Conservation (phyloP, 2,329 filamentous ascomycete genomes). For the Domatiomyces catenatus region DNA sequence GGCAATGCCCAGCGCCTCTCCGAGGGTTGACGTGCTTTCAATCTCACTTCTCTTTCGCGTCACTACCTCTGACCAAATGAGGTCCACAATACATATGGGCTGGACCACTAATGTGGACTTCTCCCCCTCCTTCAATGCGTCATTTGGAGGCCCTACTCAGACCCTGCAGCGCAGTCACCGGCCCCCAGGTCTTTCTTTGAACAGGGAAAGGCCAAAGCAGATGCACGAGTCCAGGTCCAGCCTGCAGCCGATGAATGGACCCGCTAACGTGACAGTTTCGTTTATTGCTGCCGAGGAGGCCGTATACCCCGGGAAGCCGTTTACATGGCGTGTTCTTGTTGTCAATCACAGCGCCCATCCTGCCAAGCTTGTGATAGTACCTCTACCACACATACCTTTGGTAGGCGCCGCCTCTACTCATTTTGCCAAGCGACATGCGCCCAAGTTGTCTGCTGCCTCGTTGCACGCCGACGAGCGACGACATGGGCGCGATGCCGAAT, state of each 20-base stretch:
- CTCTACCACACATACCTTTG: slow-evolving; percentile 26
- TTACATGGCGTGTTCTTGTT: slow-evolving; percentile 43
- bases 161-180: slow-evolving; percentile 31
- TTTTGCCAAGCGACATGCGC: slow-evolving; percentile 24
- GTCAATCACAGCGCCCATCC: slow-evolving; percentile 41
- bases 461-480: slow-evolving; percentile 13
- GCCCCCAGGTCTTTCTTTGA: slow-evolving; percentile 28
- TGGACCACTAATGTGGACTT: slow-evolving; percentile 37
- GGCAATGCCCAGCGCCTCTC: slow-evolving; percentile 1
- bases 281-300: slow-evolving; percentile 35
- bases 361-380: slow-evolving; percentile 40
- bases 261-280: slow-evolving; percentile 33
- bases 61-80: slow-evolving; percentile 26
- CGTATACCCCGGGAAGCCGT: slow-evolving; percentile 36
- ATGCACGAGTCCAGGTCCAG: slow-evolving; percentile 2
- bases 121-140: slow-evolving; percentile 32
- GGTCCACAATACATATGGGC: slow-evolving; percentile 32
- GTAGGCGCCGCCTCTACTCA: background rate
- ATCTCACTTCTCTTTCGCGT: slow-evolving; percentile 32
- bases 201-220: slow-evolving; percentile 14
- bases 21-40: slow-evolving; percentile 25
- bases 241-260: slow-evolving; percentile 2
- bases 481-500: slow-evolving; percentile 8
- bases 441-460: slow-evolving; percentile 33
- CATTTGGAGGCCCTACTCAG: slow-evolving; percentile 31